Evolutionary conservation across 345 rosid genomes (phyloP), one percentile per base, ranked within the genome.

Genomic region (Salix viminalis): DNA sequence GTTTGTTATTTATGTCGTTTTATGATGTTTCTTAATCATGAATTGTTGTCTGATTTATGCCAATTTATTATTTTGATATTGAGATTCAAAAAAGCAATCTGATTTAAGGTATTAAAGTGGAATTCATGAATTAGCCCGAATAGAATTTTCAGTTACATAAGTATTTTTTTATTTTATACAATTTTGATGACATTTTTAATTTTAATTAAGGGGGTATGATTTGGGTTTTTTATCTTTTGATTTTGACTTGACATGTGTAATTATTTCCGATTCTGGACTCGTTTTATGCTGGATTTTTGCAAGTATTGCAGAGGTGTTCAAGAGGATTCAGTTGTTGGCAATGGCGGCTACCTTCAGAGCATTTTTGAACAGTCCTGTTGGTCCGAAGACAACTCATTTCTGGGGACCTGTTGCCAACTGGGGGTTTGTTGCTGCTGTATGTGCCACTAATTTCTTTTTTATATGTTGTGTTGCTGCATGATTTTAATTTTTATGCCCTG

Each of bases 351-450:
- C 75, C 66, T 54, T 79, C 73, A 75, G 16, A 67, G 50, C 79
- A 52, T 84, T 84, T 70, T 83, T 72, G 83, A 86, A 81, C 73
- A 86, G 89, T 67, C 86, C 88, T 0, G 70, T 86, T 74, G 91
- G 91, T 52, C 88, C 91, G 7, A 88, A 78, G 79, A 88, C 91
- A 70, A 83, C 89, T 71, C 91, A 88, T 73, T 88, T 88, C 64
- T 86, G 91, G 91, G 91, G 91, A 30, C 89, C 89, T 74, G 74
- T 80, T 78, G 70, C 84, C 12, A 76, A 80, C 67, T 88, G 89
- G 85, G 81, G 89, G 32, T 48, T 84, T 58, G 86, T 85, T 21
- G 64, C 56, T 77, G 89, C 91, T 16, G 91, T 88, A 83, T 44
- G 79, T 54, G 64, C 39, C 21, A n/a, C 23, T 56, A 7, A 19